Conservation (phyloP, 345 rosid species). For the Physaria fendleri region DNA sequence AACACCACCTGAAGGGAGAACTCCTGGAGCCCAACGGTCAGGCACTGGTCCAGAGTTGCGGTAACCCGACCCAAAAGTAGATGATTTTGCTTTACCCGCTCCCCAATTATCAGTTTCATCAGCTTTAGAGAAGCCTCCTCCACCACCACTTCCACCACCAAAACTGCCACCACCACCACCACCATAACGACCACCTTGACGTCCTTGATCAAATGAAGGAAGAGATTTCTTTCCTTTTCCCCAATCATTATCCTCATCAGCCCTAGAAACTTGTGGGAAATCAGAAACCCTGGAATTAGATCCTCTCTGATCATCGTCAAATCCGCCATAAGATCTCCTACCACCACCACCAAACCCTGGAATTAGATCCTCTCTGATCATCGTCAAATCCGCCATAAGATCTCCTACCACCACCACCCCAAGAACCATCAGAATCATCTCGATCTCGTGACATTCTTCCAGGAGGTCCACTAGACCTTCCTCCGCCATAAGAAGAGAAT, state of each 20-base stretch:
- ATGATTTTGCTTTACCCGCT: constrained; percentile 48
- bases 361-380: no score
- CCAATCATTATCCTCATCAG: constrained; percentile 92
- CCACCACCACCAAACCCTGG: constrained; percentile 45
- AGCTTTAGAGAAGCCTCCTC: constrained; percentile 63
- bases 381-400: no score
- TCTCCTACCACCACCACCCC: no score
- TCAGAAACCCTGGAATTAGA: constrained; percentile 72
- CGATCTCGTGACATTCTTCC: no score
- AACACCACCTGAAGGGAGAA: constrained; percentile 25
- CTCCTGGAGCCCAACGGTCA: constrained; percentile 69
- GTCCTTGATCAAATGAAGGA: constrained; percentile 49
- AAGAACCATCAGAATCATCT: no score
- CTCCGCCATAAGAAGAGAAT: no score
- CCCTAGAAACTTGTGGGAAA: constrained; percentile 76
- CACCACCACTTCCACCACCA: constrained; percentile 10
- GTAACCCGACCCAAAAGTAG: constrained; percentile 61
- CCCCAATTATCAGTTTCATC: constrained; percentile 84
- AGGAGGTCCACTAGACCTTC: no score
- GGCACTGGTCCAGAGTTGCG: constrained; percentile 49
- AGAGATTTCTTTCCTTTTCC: constrained; percentile 53
- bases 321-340: constrained; percentile 67
- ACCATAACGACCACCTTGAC: constrained; percentile 49
- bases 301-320: constrained; percentile 72
- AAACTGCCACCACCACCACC: constrained; percentile 42